Evolutionary conservation across 179 eudicot genomes (phyloP), one percentile per base, ranked within the genome.

Genomic region (Carnegiea gigantea): DNA sequence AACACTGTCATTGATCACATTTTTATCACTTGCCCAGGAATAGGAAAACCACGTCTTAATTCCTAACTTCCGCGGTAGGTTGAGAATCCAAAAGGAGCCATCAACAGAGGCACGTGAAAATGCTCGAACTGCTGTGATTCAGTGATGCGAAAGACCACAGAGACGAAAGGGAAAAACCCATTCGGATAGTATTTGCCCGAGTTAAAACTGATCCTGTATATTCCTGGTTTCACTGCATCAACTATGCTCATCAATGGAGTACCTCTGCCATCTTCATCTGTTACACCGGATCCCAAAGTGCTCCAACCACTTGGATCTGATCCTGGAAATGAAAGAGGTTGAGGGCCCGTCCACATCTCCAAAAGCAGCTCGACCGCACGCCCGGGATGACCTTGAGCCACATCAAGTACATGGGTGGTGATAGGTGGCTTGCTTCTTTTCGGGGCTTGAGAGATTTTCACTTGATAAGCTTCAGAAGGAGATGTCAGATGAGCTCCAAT

Each of bases 11-110:
- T 70, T 18, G 3, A 15, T 36, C 20, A 30, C 43, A 70, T 13
- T 10, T 4, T 70, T 17, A 36, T 36, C 73, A 70, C n/a, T 30
- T 18, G 46, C 73, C 46, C 43, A 36, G 13, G 26, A 13, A 26
- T 26, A 59, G 17, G n/a, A 49, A 70, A 36, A 9, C n/a, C 20
- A 28, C n/a, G 40, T 10, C 23, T n/a, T 73, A 82, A 13, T 9
- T 18, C 62, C 85, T 93, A 95, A 91, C 97, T 95, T 62, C 99
- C 99, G 9, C 98, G 95, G 79, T 94, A 95, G 3, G 99, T 95
- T 51, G 93, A 87, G 87, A 91, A 94, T 40, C 98, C 92, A 77
- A 94, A 96, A 73, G 99, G 99, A 9, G 99, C 91, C 33, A 96
- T 88, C 87, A 96, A 82, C 59, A 96, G 83, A 59, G 99, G 99